phyloP scores from a whole-genome alignment of 1,139 yeast species.

The Yamadazyma blattariae region DNA sequence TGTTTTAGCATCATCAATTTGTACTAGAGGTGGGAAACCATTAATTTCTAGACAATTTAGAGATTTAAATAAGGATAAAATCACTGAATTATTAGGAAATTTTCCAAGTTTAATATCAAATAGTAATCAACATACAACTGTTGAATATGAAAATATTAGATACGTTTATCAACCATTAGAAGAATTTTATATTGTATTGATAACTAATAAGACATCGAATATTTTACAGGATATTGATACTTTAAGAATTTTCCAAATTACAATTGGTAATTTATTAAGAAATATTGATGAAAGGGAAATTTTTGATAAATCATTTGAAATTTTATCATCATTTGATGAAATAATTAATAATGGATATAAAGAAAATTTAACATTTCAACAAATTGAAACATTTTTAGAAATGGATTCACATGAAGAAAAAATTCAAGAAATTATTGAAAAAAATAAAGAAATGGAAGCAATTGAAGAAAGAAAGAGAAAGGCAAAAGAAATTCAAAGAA shows the following conservation, averaged over 20 bases:
- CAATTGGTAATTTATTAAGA: constrained; percentile 73
- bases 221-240: constrained; percentile 95
- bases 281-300: constrained; percentile 81
- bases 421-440: constrained; percentile 95
- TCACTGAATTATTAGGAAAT: constrained; percentile 80
- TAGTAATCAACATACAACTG: constrained; percentile 87
- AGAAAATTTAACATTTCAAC: constrained; percentile 79
- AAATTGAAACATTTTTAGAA: constrained; percentile 85
- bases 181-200: constrained; percentile 85
- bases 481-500: constrained; percentile 92
- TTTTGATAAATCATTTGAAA: constrained; percentile 81
- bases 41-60: constrained; percentile 89
- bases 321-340: constrained; percentile 91
- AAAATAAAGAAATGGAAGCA: constrained; percentile 96
- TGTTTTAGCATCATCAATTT: constrained; percentile 89
- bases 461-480: constrained; percentile 95
- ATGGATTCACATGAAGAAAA: constrained; percentile 99
- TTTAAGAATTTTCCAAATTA: constrained; percentile 77
- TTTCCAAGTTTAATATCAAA: constrained; percentile 80
- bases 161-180: constrained; percentile 96
- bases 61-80: constrained; percentile 81
- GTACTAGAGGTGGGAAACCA: constrained; percentile 94
- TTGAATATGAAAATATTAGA: constrained; percentile 89
- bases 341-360: constrained; percentile 86
- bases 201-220: constrained; percentile 89